Percentiles rank a stretch among this genome's conserved stretches.
Evolutionary conservation across 495 filamentous ascomycete genomes (phyloP).

Genomic region (Opeltia flavorubescens): DNA sequence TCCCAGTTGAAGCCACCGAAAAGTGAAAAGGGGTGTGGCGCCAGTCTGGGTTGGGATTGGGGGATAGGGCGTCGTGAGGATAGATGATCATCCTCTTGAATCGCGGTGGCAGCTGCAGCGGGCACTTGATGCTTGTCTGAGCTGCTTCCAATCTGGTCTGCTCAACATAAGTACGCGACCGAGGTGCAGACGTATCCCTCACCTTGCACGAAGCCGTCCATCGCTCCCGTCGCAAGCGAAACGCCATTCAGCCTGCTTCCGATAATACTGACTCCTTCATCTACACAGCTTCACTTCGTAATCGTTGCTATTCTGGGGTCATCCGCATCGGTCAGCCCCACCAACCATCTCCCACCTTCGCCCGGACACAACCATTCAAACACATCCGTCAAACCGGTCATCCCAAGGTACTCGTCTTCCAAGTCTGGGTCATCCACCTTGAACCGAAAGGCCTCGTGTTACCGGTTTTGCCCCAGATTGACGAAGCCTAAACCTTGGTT

Average conservation of each 20-base stretch:
- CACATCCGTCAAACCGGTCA: not conserved
- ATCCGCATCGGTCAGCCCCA: not conserved
- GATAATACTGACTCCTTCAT: not conserved
- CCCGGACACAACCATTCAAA: not conserved
- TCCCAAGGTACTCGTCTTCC: no score
- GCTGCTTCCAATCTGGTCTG: not conserved
- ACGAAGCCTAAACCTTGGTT: no score
- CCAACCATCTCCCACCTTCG: not conserved
- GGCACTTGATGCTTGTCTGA: conserved; percentile 1
- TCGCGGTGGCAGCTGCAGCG: conserved; percentile 2
- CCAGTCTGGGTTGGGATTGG: not conserved
- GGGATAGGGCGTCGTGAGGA: not conserved
- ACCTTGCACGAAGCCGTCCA: not conserved
- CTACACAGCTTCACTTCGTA: not conserved
- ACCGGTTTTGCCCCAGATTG: not conserved
- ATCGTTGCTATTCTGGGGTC: not conserved
- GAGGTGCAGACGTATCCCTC: not conserved
- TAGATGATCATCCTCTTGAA: conserved; percentile 1
- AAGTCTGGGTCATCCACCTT: not conserved
- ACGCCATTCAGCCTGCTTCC: not conserved
- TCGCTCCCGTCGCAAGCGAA: conserved; percentile 6
- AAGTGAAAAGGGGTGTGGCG: not conserved
- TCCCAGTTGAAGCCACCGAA: not conserved
- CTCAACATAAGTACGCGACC: conserved; percentile 1
- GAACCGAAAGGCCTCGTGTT: not conserved